These are phyloP conservation scores for Gyromitra esculenta DNA, from an alignment of 2,329 filamentous ascomycete genomes.

Conservation along the genomic window DNA sequence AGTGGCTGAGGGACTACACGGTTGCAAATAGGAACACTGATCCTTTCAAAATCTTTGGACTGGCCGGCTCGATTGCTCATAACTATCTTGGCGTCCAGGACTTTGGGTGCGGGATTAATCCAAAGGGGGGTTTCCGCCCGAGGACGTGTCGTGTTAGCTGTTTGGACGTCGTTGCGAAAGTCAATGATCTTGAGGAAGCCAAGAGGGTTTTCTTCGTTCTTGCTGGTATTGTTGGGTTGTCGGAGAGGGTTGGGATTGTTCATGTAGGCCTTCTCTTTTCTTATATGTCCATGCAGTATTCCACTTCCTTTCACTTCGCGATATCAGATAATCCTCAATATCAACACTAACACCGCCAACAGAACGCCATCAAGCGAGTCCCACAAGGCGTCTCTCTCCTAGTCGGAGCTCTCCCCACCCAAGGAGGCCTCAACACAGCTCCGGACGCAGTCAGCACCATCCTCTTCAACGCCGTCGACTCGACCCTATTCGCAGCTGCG, in stretches of 20 bases:
- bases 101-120: slow-evolving; percentile 9
- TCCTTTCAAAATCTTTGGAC: slow-evolving; percentile 17
- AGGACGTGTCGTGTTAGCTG: slow-evolving; percentile 25
- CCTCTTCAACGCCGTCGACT: slow-evolving; percentile 31
- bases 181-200: slow-evolving; percentile 26
- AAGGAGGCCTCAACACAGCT: slow-evolving; percentile 1
- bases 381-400: slow-evolving; percentile 6
- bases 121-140: slow-evolving; percentile 2
- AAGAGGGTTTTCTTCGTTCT: slow-evolving; percentile 42
- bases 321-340: background rate
- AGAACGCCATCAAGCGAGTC: slow-evolving; percentile 25
- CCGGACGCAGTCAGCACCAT: background rate
- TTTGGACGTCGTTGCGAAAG: slow-evolving; percentile 25
- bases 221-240: slow-evolving; percentile 27
- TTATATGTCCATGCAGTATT: background rate
- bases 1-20: slow-evolving; percentile 44
- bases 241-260: slow-evolving; percentile 17
- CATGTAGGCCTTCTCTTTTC: slow-evolving; percentile 33
- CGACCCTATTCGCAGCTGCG: slow-evolving; percentile 19
- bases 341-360: slow-evolving; percentile 3
- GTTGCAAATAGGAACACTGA: background rate
- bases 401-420: slow-evolving; percentile 13
- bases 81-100: slow-evolving; percentile 27
- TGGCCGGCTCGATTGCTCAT: slow-evolving; percentile 42
- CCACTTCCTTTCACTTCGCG: background rate